Evolutionary conservation across 2,329 filamentous ascomycete genomes (phyloP), one percentile per base, ranked within the genome.

Genomic region (Volutella citrinella): DNA sequence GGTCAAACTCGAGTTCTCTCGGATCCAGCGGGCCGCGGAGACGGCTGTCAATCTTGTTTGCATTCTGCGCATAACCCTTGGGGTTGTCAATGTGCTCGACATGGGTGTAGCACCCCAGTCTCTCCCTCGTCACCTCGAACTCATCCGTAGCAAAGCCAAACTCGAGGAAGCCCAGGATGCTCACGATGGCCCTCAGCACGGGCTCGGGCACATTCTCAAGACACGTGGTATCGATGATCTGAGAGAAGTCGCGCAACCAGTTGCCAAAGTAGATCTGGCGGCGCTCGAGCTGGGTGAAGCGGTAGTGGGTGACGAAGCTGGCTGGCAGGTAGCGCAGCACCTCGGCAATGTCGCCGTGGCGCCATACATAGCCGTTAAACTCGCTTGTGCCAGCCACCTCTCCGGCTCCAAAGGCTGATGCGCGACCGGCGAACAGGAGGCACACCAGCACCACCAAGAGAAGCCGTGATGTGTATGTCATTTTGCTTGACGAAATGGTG

Each of bases 121-220:
- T 74, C 40, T 89, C 84, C 13, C 82, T 74, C 3, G 85, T 89
- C 22, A 89, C 85, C 54, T 89, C 85, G 49, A 87, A 90, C 52
- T 89, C 85, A 32, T 74, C 82, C 2, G 85, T 89, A 8, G 84
- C 85, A 61, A 87, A 89, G 25, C 85, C 58, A 39, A 61, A 59
- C 23, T 59, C 54, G 32, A 57, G 34, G 28, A 57, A 55, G 31
- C 48, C 53, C 34, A 57, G 21, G 13, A 57, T 51, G 30, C 53
- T 53, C 13, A 57, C 53, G 8, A 57, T 53, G 30, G 55, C 52
- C 17, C 54, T 44, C 5, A 57, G 43, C 6, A 53, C 45, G 2
- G 53, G 45, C 27, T 57, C 54, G 0, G 54, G 50, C 1, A 57
- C 43, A 13, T 51, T 57, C 9, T 57, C 54, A n/a, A 57, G 49